A percentile compares a stretch with the other conserved stretches of the same genome.
These are phyloP conservation scores for Vachellia collinsii DNA, from an alignment of 306 rosid genomes.

Conservation along the genomic window DNA sequence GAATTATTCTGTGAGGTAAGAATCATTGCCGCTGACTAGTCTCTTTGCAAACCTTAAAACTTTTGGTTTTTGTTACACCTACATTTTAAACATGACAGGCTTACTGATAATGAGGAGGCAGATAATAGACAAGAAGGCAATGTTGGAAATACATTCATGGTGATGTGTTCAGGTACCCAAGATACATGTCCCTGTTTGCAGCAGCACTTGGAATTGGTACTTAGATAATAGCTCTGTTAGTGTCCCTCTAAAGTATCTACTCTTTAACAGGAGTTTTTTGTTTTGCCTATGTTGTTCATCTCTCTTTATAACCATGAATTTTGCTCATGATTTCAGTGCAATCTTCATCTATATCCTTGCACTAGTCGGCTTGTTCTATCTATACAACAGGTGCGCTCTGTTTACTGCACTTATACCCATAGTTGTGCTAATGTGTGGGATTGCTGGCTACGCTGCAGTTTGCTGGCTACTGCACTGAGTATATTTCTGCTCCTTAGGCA, in stretches of 20 bases:
- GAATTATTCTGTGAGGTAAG: too few relatives aligned
- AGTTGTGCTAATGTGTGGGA: slow-evolving; percentile 51
- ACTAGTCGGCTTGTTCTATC: slow-evolving; percentile 60
- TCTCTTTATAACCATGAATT: slow-evolving; percentile 23
- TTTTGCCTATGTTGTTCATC: slow-evolving; percentile 25
- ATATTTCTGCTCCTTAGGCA: slow-evolving; percentile 7
- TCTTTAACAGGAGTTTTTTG: not conserved
- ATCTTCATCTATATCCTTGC: slow-evolving; percentile 56
- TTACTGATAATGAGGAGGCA: too few relatives aligned
- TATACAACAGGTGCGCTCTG: slow-evolving; percentile 59
- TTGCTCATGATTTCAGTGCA: slow-evolving; percentile 46
- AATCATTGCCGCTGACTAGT: too few relatives aligned
- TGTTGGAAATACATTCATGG: too few relatives aligned
- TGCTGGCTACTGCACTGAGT: slow-evolving; percentile 58
- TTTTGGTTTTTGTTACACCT: too few relatives aligned
- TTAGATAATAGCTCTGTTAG: slow-evolving; percentile 55
- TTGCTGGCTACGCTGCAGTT: slow-evolving; percentile 55
- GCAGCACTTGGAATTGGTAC: slow-evolving; percentile 52
- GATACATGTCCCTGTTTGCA: slow-evolving; percentile 50
- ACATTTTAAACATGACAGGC: too few relatives aligned
- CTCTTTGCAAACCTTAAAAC: too few relatives aligned
- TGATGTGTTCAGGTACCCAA: slow-evolving; percentile 53
- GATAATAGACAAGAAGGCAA: too few relatives aligned
- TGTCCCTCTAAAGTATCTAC: slow-evolving; percentile 13
- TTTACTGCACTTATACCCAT: slow-evolving; percentile 54